These are phyloP conservation scores for Picea glauca DNA, from an alignment of 75 land plant genomes.

Conservation along the genomic window DNA sequence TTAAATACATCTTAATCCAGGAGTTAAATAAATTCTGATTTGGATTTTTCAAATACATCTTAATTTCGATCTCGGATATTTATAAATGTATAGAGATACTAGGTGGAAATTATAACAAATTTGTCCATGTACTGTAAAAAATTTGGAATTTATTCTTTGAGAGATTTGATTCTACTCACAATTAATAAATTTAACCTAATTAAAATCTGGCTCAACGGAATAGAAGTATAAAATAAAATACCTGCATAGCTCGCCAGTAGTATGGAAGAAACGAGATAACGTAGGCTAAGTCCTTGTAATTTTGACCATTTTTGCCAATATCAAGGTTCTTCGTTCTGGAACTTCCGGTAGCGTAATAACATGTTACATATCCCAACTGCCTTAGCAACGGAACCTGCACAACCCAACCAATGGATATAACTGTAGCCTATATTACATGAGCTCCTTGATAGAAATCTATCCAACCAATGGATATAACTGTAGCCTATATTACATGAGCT, in stretches of 20 bases:
- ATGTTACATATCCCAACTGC: slow-evolving; percentile 70
- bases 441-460: too few relatives aligned
- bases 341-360: slow-evolving; percentile 85
- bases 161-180: too few relatives aligned
- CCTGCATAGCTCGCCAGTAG: slow-evolving; percentile 99
- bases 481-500: not conserved
- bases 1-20: too few relatives aligned
- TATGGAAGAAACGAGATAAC: slow-evolving; percentile 94
- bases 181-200: too few relatives aligned
- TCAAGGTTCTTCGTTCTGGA: slow-evolving; percentile 61
- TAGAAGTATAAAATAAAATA: slow-evolving; percentile 7
- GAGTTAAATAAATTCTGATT: too few relatives aligned
- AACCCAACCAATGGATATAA: not conserved
- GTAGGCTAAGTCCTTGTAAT: slow-evolving; percentile 67
- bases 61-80: too few relatives aligned
- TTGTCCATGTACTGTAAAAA: too few relatives aligned
- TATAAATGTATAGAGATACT: too few relatives aligned
- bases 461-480: not conserved
- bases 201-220: too few relatives aligned
- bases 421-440: not conserved
- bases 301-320: slow-evolving; percentile 54
- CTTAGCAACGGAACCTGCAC: slow-evolving; percentile 80
- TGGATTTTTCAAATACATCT: too few relatives aligned
- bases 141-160: too few relatives aligned
- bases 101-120: too few relatives aligned